Evolutionary conservation across 2,329 filamentous ascomycete species (phyloP), one percentile per base, ranked within the genome.

Genomic region (Cladophialophora bantiana): DNA sequence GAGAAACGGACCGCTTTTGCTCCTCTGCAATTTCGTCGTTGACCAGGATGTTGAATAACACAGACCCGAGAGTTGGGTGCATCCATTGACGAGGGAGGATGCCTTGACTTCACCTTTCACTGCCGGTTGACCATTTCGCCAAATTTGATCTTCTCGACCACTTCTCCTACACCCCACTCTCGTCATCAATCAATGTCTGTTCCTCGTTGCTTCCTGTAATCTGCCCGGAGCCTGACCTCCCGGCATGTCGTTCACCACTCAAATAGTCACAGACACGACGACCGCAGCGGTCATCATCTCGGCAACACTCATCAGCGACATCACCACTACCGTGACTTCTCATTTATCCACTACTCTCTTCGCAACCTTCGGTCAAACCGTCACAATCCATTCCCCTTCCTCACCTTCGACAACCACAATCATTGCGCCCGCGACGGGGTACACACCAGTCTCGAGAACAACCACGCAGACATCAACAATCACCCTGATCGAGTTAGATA

Each of bases 401-500:
- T 40, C 35, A 42, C 26, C 52, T 52, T 15, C 61, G 52, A 38
- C 31, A 9, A 35, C 65, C 57, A 20, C 42, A 13, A 40, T 35
- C 42, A 34, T 32, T 13, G 40, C 13, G 12, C 57, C 57, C 32
- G 67, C 68, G 7, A 70, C 68, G 15, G 50, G 62, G 57, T 68
- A 65, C 66, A 64, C 59, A 26, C 66, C 68, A 7, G 36, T 50
- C 20, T 48, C 36, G 12, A 34, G 15, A 34, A 56, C 36, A 60
- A 61, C 58, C 31, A 63, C 62, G 10, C 40, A 57, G 42, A 70
- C 70, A 31, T 64, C 64, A 38, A 67, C 68, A 35, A 34, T 64
- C 18, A 70, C 70, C 12, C 20, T 67, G 26, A 71, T 69, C n/a
- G 66, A 71, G 59, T 42, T 72, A 20, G 66, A 69, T 32, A 62